Evolutionary conservation across 2,329 filamentous ascomycete genomes (phyloP).

Genomic region (Aspergillus sp.): DNA sequence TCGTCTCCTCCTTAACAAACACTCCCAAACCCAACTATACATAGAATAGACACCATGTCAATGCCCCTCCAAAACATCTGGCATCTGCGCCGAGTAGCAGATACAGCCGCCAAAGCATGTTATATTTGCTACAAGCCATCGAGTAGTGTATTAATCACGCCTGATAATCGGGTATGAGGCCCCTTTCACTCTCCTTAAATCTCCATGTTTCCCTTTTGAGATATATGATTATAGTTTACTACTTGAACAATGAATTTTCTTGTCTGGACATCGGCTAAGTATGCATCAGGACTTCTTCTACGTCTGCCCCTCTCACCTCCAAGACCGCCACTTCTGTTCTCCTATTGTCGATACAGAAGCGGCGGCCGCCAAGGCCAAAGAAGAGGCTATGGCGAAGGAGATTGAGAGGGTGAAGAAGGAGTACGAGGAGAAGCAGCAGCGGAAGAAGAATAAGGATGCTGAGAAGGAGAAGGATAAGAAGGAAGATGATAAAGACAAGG

Average conservation of each 20-base stretch:
- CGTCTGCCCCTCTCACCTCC: slow-evolving; percentile 78
- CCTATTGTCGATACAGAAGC: slow-evolving; percentile 51
- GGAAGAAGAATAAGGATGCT: slow-evolving; percentile 64
- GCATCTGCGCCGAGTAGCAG: slow-evolving; percentile 82
- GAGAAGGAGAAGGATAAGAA: slow-evolving; percentile 52
- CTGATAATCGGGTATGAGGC: slow-evolving; percentile 74
- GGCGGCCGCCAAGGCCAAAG: slow-evolving; percentile 45
- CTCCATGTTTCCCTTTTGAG: not conserved
- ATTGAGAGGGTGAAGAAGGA: slow-evolving; percentile 52
- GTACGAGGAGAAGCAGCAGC: slow-evolving; percentile 76
- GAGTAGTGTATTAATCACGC: slow-evolving; percentile 82
- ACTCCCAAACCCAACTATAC: not conserved
- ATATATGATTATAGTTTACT: no score
- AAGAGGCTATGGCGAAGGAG: slow-evolving; percentile 47
- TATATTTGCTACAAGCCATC: slow-evolving; percentile 90
- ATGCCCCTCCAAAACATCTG: slow-evolving; percentile 71
- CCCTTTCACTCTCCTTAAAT: not conserved
- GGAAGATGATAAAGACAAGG: slow-evolving; percentile 44
- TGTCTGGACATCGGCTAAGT: slow-evolving; percentile 4
- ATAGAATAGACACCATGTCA: not conserved
- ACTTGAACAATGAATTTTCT: no score
- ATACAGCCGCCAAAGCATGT: slow-evolving; percentile 79
- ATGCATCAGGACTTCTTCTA: slow-evolving; percentile 79
- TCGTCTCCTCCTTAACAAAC: not conserved
- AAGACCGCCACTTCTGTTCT: slow-evolving; percentile 77